Conservation (phyloP, 306 rosid species). For the Cicer pinnatifidum region DNA sequence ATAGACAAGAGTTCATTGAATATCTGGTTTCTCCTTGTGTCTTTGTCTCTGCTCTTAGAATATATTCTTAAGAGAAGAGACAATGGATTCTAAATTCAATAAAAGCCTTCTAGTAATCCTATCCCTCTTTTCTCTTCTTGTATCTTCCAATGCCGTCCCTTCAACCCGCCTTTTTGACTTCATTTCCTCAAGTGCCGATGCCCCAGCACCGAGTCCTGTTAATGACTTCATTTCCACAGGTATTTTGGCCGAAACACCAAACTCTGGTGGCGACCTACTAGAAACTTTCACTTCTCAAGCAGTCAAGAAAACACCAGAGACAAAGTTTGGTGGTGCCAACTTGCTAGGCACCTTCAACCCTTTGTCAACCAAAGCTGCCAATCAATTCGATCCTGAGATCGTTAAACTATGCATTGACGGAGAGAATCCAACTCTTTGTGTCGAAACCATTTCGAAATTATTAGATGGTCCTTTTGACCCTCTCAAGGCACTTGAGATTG, state of each 20-base stretch:
- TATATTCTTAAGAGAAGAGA: conserved; percentile 3
- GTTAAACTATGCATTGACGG: neutral
- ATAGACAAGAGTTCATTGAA: neutral
- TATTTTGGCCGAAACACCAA: neutral
- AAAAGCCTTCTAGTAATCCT: conserved; percentile 38
- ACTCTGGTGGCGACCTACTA: neutral
- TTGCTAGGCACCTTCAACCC: neutral
- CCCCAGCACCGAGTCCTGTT: neutral
- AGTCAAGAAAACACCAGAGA: neutral
- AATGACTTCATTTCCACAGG: neutral
- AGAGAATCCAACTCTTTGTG: conserved; percentile 30
- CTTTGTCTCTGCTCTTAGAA: conserved; percentile 13
- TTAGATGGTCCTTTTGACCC: neutral
- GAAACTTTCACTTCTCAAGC: neutral
- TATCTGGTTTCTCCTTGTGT: neutral
- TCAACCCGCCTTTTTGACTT: neutral
- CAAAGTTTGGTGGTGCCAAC: too few species aligned
- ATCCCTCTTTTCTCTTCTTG: conserved; percentile 41
- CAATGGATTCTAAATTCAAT: conserved; percentile 37
- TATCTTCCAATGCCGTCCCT: conserved; percentile 10
- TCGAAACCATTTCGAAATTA: neutral
- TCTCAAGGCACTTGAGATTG: conserved; percentile 5
- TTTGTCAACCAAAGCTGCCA: neutral
- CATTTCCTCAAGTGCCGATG: neutral
- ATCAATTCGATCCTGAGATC: neutral